phyloP scores from a whole-genome alignment of 345 rosid species.

The Eucalyptus curtisii region DNA sequence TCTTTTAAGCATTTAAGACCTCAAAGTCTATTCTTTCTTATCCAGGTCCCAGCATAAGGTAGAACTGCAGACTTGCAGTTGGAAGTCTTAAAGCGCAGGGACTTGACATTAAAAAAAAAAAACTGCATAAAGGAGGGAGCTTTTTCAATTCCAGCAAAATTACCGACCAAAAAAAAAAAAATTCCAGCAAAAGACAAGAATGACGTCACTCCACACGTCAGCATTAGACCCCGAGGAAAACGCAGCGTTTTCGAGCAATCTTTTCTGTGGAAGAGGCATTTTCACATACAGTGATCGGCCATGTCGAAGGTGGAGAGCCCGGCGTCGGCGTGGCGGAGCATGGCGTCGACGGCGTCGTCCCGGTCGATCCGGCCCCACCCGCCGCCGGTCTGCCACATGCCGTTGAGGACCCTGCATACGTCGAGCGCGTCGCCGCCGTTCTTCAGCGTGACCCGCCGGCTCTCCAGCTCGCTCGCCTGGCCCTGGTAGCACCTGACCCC shows the following conservation, averaged over 20 bases:
- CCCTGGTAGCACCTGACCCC: constrained; percentile 27
- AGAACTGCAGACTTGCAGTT: neutral
- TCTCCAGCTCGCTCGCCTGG: constrained; percentile 17
- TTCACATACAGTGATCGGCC: constrained; percentile 76
- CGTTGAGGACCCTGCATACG: constrained; percentile 75
- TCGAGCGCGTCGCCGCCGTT: constrained; percentile 79
- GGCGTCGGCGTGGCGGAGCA: constrained; percentile 68
- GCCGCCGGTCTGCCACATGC: constrained; percentile 95
- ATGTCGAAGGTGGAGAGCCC: constrained; percentile 95
- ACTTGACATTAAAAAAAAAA: neutral
- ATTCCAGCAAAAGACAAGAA: neutral
- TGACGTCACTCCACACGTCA: neutral
- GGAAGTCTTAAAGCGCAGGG: neutral
- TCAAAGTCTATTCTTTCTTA: neutral
- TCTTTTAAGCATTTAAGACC: neutral
- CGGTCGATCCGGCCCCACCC: constrained; percentile 88
- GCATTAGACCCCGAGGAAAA: neutral
- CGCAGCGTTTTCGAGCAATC: neutral
- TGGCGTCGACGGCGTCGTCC: constrained; percentile 68
- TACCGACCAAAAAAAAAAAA: no score
- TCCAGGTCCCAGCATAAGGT: neutral
- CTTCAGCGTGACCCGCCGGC: constrained; percentile 39
- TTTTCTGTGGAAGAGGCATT: neutral
- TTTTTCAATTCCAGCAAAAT: neutral
- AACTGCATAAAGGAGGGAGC: neutral